Percentiles rank a stretch among this genome's conserved stretches.
These are phyloP conservation scores for Corylus avellana DNA, from an alignment of 306 rosid species.

Conservation along the genomic window DNA sequence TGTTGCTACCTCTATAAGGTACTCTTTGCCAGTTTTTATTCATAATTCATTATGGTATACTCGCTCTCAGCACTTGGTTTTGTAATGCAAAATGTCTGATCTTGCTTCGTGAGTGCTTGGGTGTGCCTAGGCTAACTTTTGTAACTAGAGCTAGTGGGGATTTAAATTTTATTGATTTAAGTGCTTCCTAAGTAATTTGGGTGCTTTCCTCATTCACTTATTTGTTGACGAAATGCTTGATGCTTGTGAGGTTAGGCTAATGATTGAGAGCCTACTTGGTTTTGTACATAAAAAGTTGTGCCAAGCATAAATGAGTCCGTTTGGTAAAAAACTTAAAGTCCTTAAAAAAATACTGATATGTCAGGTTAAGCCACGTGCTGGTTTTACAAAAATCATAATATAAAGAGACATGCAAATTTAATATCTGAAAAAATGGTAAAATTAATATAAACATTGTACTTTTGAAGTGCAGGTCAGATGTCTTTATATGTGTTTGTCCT, in stretches of 20 bases:
- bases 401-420: too few relatives aligned
- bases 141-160: not conserved
- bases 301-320: too few relatives aligned
- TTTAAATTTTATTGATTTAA: not conserved
- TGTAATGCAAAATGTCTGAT: not conserved
- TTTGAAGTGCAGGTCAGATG: too few relatives aligned
- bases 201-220: not conserved
- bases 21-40: not conserved
- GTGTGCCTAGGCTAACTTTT: not conserved
- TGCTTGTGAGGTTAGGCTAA: not conserved
- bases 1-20: slow-evolving; percentile 42
- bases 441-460: too few relatives aligned
- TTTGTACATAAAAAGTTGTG: too few relatives aligned
- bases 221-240: not conserved
- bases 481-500: too few relatives aligned
- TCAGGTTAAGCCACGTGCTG: too few relatives aligned
- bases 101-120: not conserved
- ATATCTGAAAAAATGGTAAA: too few relatives aligned
- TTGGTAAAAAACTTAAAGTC: too few relatives aligned
- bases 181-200: not conserved
- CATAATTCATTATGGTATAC: not conserved
- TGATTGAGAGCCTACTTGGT: too few relatives aligned
- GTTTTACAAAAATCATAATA: too few relatives aligned
- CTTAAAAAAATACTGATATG: too few relatives aligned
- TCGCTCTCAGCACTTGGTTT: not conserved